Conservation (phyloP, 164 flowering plant genomes). For the Vitis rupestris region DNA sequence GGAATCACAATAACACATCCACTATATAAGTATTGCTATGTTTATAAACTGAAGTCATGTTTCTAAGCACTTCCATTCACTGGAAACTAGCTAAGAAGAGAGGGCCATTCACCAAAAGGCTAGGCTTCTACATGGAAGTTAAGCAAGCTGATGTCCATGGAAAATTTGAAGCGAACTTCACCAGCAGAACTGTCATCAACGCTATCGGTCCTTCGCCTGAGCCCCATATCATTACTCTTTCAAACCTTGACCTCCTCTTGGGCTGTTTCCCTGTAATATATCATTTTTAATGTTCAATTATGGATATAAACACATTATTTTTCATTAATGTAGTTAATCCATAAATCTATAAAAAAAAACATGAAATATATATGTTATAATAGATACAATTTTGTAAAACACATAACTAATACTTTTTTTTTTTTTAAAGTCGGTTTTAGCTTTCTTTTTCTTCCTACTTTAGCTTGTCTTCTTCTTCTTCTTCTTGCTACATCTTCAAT, state of each 20-base stretch:
- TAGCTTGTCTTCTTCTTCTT: no score
- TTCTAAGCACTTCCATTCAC: background rate
- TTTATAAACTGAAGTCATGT: background rate
- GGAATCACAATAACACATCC: background rate
- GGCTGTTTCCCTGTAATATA: conserved; percentile 48
- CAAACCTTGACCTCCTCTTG: conserved; percentile 57
- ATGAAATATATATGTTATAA: no score
- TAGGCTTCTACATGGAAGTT: background rate
- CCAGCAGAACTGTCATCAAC: conserved; percentile 27
- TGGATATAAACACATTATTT: no score
- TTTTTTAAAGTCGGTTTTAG: no score
- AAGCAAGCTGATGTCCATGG: background rate
- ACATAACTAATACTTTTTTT: no score
- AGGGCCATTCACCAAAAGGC: background rate
- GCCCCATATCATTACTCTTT: conserved; percentile 29
- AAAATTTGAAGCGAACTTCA: conserved; percentile 24
- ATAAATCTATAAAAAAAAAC: no score
- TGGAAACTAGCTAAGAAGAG: background rate
- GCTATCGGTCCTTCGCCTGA: conserved; percentile 17
- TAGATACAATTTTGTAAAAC: no score
- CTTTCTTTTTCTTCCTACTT: no score
- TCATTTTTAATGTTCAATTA: no score
- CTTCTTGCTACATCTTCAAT: no score
- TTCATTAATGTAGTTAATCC: no score
- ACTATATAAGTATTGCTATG: background rate